Conservation (phyloP, 148 eudicot species). For the Nyssa sinensis region DNA sequence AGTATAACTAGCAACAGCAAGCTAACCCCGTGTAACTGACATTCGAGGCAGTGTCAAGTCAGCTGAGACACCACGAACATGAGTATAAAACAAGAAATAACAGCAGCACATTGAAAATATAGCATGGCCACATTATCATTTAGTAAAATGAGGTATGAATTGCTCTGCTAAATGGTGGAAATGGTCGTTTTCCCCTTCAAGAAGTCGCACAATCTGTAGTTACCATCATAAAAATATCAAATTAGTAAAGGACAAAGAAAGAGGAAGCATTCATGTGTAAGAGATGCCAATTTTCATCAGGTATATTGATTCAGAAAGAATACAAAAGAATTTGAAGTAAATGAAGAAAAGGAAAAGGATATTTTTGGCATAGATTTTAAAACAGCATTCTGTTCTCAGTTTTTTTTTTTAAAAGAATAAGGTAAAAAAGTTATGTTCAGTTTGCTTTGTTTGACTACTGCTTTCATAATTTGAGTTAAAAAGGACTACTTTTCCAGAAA, state of each 20-base stretch:
- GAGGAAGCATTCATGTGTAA: background rate
- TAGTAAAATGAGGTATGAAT: conserved; percentile 37
- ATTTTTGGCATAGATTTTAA: no score
- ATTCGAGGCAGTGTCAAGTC: background rate
- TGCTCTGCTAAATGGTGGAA: conserved; percentile 34
- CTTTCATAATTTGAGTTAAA: no score
- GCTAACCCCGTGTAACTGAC: background rate
- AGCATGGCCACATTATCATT: background rate
- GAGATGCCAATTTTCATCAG: background rate
- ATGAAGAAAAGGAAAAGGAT: background rate
- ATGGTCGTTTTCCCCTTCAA: conserved; percentile 39
- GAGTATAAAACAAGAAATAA: background rate
- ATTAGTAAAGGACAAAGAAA: background rate
- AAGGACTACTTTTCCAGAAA: no score
- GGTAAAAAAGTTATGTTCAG: no score
- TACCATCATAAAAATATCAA: background rate
- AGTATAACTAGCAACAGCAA: no score
- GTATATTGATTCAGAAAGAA: no score
- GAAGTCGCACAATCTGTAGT: conserved; percentile 41
- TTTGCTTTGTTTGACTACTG: no score
- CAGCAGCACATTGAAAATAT: background rate
- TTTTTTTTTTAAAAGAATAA: no score
- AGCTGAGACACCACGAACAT: background rate
- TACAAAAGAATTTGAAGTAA: no score
- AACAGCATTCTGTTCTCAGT: no score